Base-by-base conservation (phyloP, 176 grass and related monocot genomes). In the Areca catechu region DNA sequence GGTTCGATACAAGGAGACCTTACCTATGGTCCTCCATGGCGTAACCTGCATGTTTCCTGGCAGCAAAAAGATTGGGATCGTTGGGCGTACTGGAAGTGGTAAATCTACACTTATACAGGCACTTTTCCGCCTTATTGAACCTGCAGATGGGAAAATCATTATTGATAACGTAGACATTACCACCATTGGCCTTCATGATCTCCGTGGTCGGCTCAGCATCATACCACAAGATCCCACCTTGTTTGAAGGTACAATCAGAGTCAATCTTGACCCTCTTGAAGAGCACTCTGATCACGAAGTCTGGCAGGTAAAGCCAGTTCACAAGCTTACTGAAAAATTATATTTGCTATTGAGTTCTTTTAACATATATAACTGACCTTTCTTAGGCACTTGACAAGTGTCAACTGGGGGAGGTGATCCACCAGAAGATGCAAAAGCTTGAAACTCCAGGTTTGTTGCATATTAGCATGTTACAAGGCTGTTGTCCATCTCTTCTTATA, bases 81-180 rank as follows among this genome's bases (percentile, higher is more conserved):
- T 98, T 51, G 93, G 93, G 16, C 81, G 93, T 59, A 98, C 93
- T 63, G 93, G 93, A 79, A 98, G 93, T n/a, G 93, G 93, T 22
- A 98, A 98, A 87, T 98, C 93, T 68, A 98, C 93, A 24, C 93
- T 98, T 73, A 98, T 98, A 59, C 93, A 98, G 78, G 87, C 93
- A 19, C 77, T 98, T 60, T 98, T 98, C 70, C 86, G 93, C 51
- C 76, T 98, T 54, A 82, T 98, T 77, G 93, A 92, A 73, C 93
- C 93, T 48, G 47, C 58, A 12, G 77, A 29, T 74, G 93, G 93
- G 24, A 80, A 66, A 80, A 83, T 98, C 74, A 68, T 88, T 60
- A 85, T 98, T n/a, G 93, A 98, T 16, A 17, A 59, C 43, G 49
- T 92, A 4, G 87, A 98, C 53, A 88, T 89, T 65, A 76, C 87